Percentiles rank a stretch among this genome's conserved stretches.
These are phyloP conservation scores for Podospora didyma DNA, from an alignment of 495 filamentous ascomycete species.

Conservation along the genomic window DNA sequence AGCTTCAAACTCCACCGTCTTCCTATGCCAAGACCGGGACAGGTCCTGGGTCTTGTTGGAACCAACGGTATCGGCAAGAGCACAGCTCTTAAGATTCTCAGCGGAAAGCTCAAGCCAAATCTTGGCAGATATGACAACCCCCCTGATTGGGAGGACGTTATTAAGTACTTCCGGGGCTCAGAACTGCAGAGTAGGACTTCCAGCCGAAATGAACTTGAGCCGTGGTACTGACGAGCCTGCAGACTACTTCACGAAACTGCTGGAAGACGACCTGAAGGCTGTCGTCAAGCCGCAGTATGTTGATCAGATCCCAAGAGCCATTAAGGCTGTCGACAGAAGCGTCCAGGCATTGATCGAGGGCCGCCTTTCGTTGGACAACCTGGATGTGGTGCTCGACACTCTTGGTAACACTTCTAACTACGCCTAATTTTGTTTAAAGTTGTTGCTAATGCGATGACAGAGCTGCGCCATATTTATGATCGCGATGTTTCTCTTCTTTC, in stretches of 20 bases:
- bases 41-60: conserved; percentile 94
- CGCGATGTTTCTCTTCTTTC: conserved; percentile 86
- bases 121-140: conserved; percentile 92
- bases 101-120: conserved; percentile 97
- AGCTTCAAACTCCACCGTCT: conserved; percentile 98
- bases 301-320: conserved; percentile 91
- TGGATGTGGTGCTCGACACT: conserved; percentile 78
- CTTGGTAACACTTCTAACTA: conserved; percentile 42
- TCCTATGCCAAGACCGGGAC: conserved; percentile 90
- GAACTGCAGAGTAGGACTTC: conserved; percentile 80
- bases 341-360: conserved; percentile 73
- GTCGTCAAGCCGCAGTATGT: conserved; percentile 99
- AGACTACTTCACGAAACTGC: conserved; percentile 98
- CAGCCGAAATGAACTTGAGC: background rate
- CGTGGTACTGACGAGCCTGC: conserved; percentile 5
- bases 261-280: conserved; percentile 94
- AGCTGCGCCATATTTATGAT: conserved; percentile 79
- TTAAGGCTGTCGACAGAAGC: conserved; percentile 69
- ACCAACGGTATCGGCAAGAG: conserved; percentile 99
- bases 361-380: conserved; percentile 70
- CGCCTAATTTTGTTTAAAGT: conserved; percentile 29
- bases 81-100: conserved; percentile 95
- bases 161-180: conserved; percentile 96
- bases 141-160: conserved; percentile 97
- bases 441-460: conserved; percentile 34